Evolutionary conservation across 495 filamentous ascomycete species (phyloP).

Genomic region (Hypoxylon perforatum): DNA sequence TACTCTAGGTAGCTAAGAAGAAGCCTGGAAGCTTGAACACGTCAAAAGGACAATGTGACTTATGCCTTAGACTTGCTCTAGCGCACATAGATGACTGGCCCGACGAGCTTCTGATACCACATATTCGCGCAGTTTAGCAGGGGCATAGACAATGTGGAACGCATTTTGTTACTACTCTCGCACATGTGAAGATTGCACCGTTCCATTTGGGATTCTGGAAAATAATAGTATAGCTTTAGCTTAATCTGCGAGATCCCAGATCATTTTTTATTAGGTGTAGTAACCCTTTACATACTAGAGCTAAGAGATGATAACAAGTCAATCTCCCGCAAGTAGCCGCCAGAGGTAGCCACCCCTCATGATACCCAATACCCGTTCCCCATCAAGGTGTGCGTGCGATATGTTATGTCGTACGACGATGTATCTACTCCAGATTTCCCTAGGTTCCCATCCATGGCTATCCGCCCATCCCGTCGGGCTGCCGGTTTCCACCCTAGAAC

Average conservation of each 20-base stretch:
- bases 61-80: slow-evolving; percentile 30
- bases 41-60: slow-evolving; percentile 36
- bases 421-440: slow-evolving; percentile 17
- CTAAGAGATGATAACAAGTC: slow-evolving; percentile 22
- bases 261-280: background rate
- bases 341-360: slow-evolving; percentile 18
- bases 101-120: slow-evolving; percentile 21
- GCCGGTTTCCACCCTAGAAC: slow-evolving; percentile 19
- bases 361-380: slow-evolving; percentile 10
- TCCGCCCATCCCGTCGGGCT: slow-evolving; percentile 3
- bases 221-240: slow-evolving; percentile 22
- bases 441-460: slow-evolving; percentile 21
- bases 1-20: slow-evolving; percentile 20
- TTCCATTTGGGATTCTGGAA: slow-evolving; percentile 25
- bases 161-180: slow-evolving; percentile 10
- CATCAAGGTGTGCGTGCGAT: slow-evolving; percentile 18
- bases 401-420: slow-evolving; percentile 2
- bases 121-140: slow-evolving; percentile 34
- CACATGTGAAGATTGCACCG: slow-evolving; percentile 32
- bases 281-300: background rate
- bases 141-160: slow-evolving; percentile 8
- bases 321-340: slow-evolving; percentile 41
- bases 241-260: slow-evolving; percentile 2
- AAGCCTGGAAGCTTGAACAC: slow-evolving; percentile 30
- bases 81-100: slow-evolving; percentile 26